These are phyloP conservation scores for Chenopodium album DNA, from an alignment of 148 eudicot species.

Conservation along the genomic window DNA sequence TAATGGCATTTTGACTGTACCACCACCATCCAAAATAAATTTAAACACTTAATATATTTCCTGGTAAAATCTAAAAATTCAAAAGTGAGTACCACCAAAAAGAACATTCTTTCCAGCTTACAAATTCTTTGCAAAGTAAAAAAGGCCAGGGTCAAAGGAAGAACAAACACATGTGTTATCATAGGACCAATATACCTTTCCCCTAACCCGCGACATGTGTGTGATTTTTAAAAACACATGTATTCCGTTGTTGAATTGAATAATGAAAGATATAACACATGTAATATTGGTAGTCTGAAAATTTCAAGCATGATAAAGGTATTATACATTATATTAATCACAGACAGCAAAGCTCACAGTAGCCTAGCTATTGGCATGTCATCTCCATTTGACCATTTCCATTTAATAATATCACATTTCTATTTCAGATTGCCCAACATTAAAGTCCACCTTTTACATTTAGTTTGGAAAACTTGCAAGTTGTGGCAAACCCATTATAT, in stretches of 20 bases:
- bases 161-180: not conserved
- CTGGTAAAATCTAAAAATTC: not conserved
- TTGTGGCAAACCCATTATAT: no score
- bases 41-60: not conserved
- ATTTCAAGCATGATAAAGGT: no score
- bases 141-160: not conserved
- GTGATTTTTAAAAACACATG: no score
- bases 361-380: not conserved
- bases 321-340: not conserved
- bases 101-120: not conserved
- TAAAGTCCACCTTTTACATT: no score
- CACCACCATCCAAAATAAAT: slow-evolving; percentile 6
- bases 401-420: no score
- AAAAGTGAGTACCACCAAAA: not conserved
- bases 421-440: no score
- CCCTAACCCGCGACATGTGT: not conserved
- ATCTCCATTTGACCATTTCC: not conserved
- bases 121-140: not conserved
- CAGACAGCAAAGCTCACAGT: not conserved
- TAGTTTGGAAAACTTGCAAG: no score
- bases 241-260: no score
- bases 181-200: not conserved
- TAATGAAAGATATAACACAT: no score
- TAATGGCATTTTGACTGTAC: slow-evolving; percentile 71
- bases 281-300: no score